phyloP scores from a whole-genome alignment of 495 filamentous ascomycete species.

The Aspergillus wentii region DNA sequence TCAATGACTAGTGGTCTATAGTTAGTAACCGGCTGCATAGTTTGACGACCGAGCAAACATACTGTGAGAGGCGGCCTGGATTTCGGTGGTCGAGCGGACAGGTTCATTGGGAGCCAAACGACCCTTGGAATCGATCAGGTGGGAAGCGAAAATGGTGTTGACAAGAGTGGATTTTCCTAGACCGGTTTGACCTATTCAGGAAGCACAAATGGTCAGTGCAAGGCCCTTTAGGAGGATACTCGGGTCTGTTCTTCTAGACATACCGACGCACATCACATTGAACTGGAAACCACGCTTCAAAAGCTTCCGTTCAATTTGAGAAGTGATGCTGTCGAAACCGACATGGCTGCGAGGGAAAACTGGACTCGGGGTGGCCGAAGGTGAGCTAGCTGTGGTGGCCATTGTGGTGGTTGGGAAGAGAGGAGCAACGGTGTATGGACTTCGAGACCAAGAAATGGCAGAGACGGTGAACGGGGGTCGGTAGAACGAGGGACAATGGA shows the following conservation, averaged over 20 bases:
- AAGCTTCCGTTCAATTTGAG: constrained; percentile 97
- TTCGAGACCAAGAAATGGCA: background rate
- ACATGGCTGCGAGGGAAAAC: constrained; percentile 96
- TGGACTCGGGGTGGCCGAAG: constrained; percentile 43
- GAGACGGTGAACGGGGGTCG: background rate
- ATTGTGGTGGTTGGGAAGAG: constrained; percentile 42
- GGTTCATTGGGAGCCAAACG: constrained; percentile 86
- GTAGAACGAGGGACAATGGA: constrained; percentile 2
- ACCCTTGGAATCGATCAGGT: constrained; percentile 98
- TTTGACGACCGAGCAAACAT: constrained; percentile 17
- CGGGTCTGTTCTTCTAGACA: constrained; percentile 29
- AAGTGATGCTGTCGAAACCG: constrained; percentile 98
- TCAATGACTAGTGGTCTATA: constrained; percentile 72
- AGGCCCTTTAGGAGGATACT: constrained; percentile 1
- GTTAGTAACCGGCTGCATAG: constrained; percentile 8
- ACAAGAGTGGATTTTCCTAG: constrained; percentile 98
- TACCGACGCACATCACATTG: constrained; percentile 99
- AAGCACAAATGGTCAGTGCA: constrained; percentile 10
- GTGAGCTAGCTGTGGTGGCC: constrained; percentile 46
- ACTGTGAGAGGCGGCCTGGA: constrained; percentile 93
- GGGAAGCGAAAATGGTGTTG: constrained; percentile 99
- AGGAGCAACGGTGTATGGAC: background rate
- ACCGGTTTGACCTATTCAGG: constrained; percentile 80
- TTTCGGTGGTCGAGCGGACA: constrained; percentile 94
- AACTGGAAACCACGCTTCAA: constrained; percentile 99